Percentiles rank a stretch among this genome's conserved stretches.
phyloP scores from a whole-genome alignment of 2,329 filamentous ascomycete species.

The Neonectria sp. region DNA sequence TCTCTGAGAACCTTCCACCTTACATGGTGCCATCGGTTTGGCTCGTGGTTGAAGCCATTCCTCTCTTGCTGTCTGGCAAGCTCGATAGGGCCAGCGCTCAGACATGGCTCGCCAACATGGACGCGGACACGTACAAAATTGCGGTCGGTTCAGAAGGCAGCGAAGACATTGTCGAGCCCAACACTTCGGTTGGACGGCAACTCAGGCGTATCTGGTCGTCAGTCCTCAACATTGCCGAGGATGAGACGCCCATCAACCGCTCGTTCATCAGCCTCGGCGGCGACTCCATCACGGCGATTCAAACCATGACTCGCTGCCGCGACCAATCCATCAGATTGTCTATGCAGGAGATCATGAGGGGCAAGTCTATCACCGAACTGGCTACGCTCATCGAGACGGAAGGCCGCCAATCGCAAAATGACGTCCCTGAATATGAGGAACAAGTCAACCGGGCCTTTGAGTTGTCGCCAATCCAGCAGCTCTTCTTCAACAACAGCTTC shows the following conservation, averaged over 20 bases:
- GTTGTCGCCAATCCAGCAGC: conserved; percentile 61
- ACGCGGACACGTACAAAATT: conserved; percentile 55
- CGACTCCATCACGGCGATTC: conserved; percentile 62
- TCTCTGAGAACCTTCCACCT: conserved; percentile 30
- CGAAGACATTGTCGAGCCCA: conserved; percentile 9
- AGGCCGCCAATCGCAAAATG: not conserved
- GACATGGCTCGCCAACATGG: conserved; percentile 60
- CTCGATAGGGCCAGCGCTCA: conserved; percentile 50
- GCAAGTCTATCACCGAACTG: conserved; percentile 49
- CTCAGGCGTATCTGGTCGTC: conserved; percentile 56
- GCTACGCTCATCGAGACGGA: conserved; percentile 22
- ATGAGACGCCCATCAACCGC: conserved; percentile 48
- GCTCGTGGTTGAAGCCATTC: conserved; percentile 32
- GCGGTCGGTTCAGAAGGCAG: conserved; percentile 54
- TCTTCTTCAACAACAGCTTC: conserved; percentile 55
- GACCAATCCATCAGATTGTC: conserved; percentile 48
- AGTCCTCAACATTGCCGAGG: conserved; percentile 55
- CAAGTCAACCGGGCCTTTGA: conserved; percentile 46
- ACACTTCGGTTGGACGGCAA: not conserved
- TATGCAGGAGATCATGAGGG: conserved; percentile 52
- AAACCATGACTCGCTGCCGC: conserved; percentile 57
- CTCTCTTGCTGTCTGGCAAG: conserved; percentile 35
- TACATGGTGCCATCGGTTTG: conserved; percentile 39
- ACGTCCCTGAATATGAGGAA: conserved; percentile 10
- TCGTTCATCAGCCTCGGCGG: conserved; percentile 59